A percentile compares a stretch with the other conserved stretches of the same genome.
phyloP scores from a whole-genome alignment of 768 basidiomycete species.

The Boletus reticulatus region DNA sequence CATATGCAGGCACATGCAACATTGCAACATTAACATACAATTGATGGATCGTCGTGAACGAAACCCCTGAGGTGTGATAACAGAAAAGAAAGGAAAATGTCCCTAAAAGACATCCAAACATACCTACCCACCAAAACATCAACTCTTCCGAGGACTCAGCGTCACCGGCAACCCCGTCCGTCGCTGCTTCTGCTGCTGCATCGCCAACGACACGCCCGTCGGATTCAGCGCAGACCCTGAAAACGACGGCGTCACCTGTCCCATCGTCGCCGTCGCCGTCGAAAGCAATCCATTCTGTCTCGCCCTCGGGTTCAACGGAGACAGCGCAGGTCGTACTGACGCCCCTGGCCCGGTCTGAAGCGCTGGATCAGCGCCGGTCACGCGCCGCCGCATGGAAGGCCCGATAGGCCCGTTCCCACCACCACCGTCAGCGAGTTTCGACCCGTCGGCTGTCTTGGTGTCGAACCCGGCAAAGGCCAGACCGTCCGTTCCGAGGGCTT shows the following conservation, averaged over 20 bases:
- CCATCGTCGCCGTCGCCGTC: slow-evolving; percentile 31
- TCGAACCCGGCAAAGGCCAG: slow-evolving; percentile 46
- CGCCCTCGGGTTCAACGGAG: slow-evolving; percentile 73
- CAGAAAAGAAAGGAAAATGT: background rate
- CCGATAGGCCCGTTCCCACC: slow-evolving; percentile 20
- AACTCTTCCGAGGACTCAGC: slow-evolving; percentile 34
- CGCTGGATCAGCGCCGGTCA: slow-evolving; percentile 49
- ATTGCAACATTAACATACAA: no score
- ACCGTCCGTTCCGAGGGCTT: slow-evolving; percentile 64
- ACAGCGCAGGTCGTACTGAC: slow-evolving; percentile 46
- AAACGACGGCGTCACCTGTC: slow-evolving; percentile 36
- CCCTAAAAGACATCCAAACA: background rate
- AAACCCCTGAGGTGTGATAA: background rate
- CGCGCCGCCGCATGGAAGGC: slow-evolving; percentile 58
- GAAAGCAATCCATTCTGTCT: slow-evolving; percentile 44
- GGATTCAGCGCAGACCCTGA: slow-evolving; percentile 12
- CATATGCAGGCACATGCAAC: no score
- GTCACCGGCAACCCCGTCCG: slow-evolving; percentile 38
- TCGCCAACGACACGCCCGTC: slow-evolving; percentile 17
- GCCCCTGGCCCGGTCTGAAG: slow-evolving; percentile 18
- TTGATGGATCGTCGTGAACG: no score
- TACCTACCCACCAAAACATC: background rate
- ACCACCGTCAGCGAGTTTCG: slow-evolving; percentile 5
- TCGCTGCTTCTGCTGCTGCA: slow-evolving; percentile 39
- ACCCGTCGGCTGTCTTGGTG: slow-evolving; percentile 30